Evolutionary conservation across 495 filamentous ascomycete genomes (phyloP), one percentile per base, ranked within the genome.

Genomic region (Aspergillus haitiensis): DNA sequence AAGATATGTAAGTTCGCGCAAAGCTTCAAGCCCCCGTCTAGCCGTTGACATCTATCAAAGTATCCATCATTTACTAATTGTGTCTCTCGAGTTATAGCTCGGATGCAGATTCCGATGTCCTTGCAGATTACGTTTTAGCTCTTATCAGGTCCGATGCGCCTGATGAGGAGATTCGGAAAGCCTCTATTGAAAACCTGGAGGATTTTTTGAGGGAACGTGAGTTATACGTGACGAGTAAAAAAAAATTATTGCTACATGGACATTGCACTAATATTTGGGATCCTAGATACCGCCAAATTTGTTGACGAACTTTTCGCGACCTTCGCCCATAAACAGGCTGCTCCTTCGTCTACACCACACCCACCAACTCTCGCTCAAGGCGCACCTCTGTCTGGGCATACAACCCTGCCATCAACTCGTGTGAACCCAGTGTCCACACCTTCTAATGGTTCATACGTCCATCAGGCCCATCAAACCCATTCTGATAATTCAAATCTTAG

Each of bases 101-200:
- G 12, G 94, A 97, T 72, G 94, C 93, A 49, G 94, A 98, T 71
- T 87, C 91, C 33, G 92, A 97, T 66, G 91, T 98, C 4, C 87
- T 98, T 13, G 93, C 92, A 34, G 94, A 98, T 68, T 98, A 97
- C 68, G 90, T 98, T 0, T 78, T 97, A 34, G 93, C 93, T n/a
- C 84, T 98, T 9, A 79, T 97, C 35, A 84, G 84, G 56, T 86
- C 90, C 54, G 91, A 97, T 65, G 89, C 89, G 60, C 81, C 86
- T 18, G 82, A 84, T n/a, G 82, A 88, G 5, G 81, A 86, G 52
- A 87, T 96, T 37, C 85, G 86, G 67, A 79, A 83, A 66, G 83
- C 87, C 16, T 93, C 88, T 57, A 82, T 90, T 63, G 83, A 86
- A 46, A 89, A 92, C 65, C 81, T 98, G 47, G 86, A 90, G 21